phyloP scores from a whole-genome alignment of 2,329 filamentous ascomycete genomes.

The Cercospora sojina region DNA sequence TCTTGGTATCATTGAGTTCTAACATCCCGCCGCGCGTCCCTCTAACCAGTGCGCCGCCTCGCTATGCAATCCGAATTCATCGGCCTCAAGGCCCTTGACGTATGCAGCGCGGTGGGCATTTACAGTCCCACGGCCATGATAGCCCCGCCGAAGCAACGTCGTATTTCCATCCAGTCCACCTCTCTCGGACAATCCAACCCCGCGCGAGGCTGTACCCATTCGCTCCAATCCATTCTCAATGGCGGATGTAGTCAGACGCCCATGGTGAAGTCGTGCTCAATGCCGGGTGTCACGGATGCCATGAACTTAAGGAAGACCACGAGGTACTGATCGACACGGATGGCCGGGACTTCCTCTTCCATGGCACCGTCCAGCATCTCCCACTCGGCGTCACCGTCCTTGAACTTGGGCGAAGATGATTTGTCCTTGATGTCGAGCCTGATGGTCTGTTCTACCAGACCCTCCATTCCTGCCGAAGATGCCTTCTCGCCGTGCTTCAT shows the following conservation, averaged over 20 bases:
- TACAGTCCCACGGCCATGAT: conserved; percentile 35
- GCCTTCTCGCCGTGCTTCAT: conserved; percentile 57
- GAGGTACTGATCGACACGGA: conserved; percentile 83
- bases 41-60: conserved; percentile 12
- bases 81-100: neutral
- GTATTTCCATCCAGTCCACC: conserved; percentile 35
- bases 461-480: conserved; percentile 69
- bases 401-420: conserved; percentile 41
- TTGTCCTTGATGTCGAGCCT: conserved; percentile 55
- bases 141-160: conserved; percentile 32
- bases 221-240: conserved; percentile 12
- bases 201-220: conserved; percentile 31
- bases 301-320: conserved; percentile 82
- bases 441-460: conserved; percentile 76
- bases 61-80: conserved; percentile 16
- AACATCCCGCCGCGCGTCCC: neutral
- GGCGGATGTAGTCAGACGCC: conserved; percentile 61
- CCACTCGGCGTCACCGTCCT: conserved; percentile 59
- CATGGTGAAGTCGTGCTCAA: conserved; percentile 98
- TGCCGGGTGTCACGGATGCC: conserved; percentile 80
- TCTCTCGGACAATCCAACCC: conserved; percentile 34
- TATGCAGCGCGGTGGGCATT: conserved; percentile 6
- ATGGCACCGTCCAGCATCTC: conserved; percentile 58
- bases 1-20: conserved; percentile 9
- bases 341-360: conserved; percentile 72